A percentile compares a stretch with the other conserved stretches of the same genome.
phyloP scores from a whole-genome alignment of 306 rosid species.

The Prunus dulcis region DNA sequence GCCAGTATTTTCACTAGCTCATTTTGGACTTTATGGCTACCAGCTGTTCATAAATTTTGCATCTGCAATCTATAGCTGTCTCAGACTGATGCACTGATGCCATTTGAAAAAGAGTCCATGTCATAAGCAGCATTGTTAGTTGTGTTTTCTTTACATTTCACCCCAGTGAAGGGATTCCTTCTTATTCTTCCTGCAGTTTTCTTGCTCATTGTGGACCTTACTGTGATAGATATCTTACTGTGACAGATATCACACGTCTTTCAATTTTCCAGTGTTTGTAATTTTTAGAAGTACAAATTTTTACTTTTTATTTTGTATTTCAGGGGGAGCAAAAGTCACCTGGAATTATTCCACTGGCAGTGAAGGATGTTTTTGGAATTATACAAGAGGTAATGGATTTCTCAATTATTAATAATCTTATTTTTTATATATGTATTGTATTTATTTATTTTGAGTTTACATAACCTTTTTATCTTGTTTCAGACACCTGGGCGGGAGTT shows the following conservation, averaged over 20 bases:
- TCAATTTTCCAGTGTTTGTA: conserved; percentile 5
- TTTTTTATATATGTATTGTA: not conserved
- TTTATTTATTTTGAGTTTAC: conserved; percentile 6
- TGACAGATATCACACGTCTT: not conserved
- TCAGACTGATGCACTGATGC: not conserved
- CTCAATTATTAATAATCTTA: not conserved
- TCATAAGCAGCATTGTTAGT: not conserved
- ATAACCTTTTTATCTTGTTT: conserved; percentile 26
- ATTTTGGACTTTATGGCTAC: not conserved
- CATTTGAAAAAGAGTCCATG: not conserved
- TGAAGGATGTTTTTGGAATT: conserved; percentile 82
- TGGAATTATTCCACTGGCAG: conserved; percentile 84
- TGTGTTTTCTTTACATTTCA: not conserved
- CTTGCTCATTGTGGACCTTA: not conserved
- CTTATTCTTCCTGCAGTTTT: not conserved
- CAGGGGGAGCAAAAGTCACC: conserved; percentile 95
- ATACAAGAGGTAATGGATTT: conserved; percentile 70
- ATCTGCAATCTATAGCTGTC: not conserved
- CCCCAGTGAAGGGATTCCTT: not conserved
- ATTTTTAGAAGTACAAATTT: conserved; percentile 3
- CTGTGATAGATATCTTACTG: not conserved
- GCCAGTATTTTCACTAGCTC: not conserved
- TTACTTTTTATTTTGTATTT: conserved; percentile 19
- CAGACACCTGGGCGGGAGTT: conserved; percentile 82
- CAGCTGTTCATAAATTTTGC: not conserved